Evolutionary conservation across 2,329 filamentous ascomycete genomes (phyloP), one percentile per base, ranked within the genome.

Genomic region (Curvularia spicifera): DNA sequence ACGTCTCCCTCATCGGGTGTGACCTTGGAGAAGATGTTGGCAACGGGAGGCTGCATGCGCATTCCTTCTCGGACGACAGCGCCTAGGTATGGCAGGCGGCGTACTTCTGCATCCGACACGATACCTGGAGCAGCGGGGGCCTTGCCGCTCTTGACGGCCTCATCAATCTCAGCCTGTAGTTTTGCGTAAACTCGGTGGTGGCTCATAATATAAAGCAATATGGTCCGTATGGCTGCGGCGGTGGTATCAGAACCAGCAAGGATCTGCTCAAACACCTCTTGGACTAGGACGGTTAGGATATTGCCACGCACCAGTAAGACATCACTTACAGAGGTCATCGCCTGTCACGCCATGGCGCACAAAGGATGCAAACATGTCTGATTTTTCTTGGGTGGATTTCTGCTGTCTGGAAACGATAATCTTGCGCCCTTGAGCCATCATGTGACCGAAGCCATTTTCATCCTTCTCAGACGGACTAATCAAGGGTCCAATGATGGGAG

Each of bases 171-270:
- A 0, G 59, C 72, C 5, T 80, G 79, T 0, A 88, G 73, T 3
- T 72, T 80, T 4, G 63, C 55, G 56, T 82, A 78, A 0, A 84
- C 79, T 1, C 74, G 75, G 0, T 82, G 81, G 24, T 79, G 81
- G n/a, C 80, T 83, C 22, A 82, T 79, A 54, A 87, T 69, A 66
- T 84, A 79, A 22, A 87, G 78, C 53, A 87, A 61, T 1, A 80
- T 84, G 37, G 80, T 76, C 2, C 85, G 81, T 9, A 88, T 79
- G 1, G 80, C 80, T 0, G 83, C 84, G 0, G 85, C 83, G 0
- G 84, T 85, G 0, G 84, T 86, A 59, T 87, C 85, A 0, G 83
- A 84, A 4, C 85, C 85, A 4, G 84, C 85, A 5, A 85, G 76
- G 40, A 83, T 81, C 56, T 81, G 79, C 12, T 80, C 68, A 26